Evolutionary conservation across 2,329 filamentous ascomycete genomes (phyloP).

Genomic region (Bisporella sp.): DNA sequence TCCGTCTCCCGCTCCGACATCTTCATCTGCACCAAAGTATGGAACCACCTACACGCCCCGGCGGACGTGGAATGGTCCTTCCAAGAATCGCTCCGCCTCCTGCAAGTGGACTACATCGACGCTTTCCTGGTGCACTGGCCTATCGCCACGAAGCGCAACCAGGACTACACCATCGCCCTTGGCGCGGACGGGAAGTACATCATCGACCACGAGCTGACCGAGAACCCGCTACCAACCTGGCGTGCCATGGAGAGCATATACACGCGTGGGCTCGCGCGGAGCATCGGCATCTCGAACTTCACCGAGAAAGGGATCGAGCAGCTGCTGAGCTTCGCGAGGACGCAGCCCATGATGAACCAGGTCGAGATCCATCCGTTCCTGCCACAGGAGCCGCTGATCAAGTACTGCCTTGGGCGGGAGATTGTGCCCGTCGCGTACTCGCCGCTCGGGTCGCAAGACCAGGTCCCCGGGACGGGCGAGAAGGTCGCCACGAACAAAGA

Average conservation of each 20-base stretch:
- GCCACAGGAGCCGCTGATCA: constrained; percentile 62
- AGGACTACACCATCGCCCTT: constrained; percentile 54
- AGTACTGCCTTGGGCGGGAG: constrained; percentile 59
- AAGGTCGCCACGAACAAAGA: constrained; percentile 55
- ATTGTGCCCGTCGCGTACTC: constrained; percentile 70
- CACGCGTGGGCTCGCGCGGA: constrained; percentile 47
- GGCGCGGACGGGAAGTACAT: constrained; percentile 50
- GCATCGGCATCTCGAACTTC: constrained; percentile 57
- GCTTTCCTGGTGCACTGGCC: constrained; percentile 81
- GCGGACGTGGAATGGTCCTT: constrained; percentile 62
- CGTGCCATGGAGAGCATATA: constrained; percentile 66
- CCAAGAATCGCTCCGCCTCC: constrained; percentile 62
- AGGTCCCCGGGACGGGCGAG: constrained; percentile 60
- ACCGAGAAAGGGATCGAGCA: constrained; percentile 45
- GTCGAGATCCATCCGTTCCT: constrained; percentile 71
- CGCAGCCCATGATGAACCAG: constrained; percentile 45
- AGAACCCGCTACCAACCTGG: constrained; percentile 63
- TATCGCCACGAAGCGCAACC: constrained; percentile 66
- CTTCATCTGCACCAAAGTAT: constrained; percentile 81
- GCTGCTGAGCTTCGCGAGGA: constrained; percentile 39
- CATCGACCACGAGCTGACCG: constrained; percentile 57
- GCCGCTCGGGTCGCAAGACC: constrained; percentile 57
- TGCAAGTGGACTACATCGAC: constrained; percentile 76
- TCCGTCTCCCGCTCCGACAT: constrained; percentile 70
- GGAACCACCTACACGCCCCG: constrained; percentile 65